phyloP scores from a whole-genome alignment of 2,329 filamentous ascomycete genomes.

The Shiraia sp. region DNA sequence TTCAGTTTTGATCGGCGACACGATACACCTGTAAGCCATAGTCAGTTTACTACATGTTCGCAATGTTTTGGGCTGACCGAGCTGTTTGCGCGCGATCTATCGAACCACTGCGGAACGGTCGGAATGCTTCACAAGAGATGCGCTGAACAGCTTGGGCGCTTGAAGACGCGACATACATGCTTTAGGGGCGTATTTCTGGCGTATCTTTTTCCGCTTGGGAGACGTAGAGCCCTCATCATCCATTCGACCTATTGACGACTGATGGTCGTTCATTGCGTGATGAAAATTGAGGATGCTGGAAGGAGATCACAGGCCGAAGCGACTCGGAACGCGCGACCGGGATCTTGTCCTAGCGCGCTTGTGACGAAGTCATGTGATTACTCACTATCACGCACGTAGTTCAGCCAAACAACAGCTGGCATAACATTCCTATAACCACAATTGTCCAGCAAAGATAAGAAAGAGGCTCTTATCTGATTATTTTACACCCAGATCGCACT shows the following conservation, averaged over 20 bases:
- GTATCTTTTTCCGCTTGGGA: constrained; percentile 42
- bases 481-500: no score
- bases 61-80: neutral
- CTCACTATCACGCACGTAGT: neutral
- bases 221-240: constrained; percentile 31
- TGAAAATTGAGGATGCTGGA: constrained; percentile 15
- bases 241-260: constrained; percentile 15
- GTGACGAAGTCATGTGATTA: neutral
- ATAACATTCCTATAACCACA: no score
- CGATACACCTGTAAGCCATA: constrained; percentile 29
- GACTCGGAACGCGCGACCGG: constrained; percentile 22
- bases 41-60: constrained; percentile 15
- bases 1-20: constrained; percentile 43
- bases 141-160: constrained; percentile 2
- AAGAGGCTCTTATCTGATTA: no score
- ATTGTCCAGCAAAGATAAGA: no score
- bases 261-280: constrained; percentile 30
- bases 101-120: constrained; percentile 26
- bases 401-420: neutral
- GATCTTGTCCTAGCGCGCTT: constrained; percentile 1
- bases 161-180: constrained; percentile 34
- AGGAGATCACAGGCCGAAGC: constrained; percentile 10
- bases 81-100: constrained; percentile 2
- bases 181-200: constrained; percentile 42
- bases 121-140: constrained; percentile 21